Conservation (phyloP, 1,284 basidiomycete genomes). For the Lentinula novae-zelandiae region DNA sequence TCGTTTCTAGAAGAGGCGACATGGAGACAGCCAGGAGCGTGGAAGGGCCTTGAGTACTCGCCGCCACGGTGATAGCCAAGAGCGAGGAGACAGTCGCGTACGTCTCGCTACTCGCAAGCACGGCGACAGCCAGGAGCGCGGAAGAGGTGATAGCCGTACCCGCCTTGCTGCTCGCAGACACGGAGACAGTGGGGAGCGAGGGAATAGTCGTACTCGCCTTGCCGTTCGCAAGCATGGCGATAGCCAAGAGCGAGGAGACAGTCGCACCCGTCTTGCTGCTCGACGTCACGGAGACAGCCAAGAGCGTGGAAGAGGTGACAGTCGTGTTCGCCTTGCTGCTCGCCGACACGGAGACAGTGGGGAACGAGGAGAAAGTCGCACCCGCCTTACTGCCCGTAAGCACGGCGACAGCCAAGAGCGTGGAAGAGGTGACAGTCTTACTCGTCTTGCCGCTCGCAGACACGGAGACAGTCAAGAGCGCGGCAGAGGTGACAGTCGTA, state of each 20-base stretch:
- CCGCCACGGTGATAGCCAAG: slow-evolving; percentile 9
- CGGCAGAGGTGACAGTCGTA: slow-evolving; percentile 1
- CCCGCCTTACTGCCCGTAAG: neutral
- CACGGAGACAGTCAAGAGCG: neutral
- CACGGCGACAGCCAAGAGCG: neutral
- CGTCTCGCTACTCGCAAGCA: slow-evolving; percentile 21
- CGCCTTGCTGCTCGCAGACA: slow-evolving; percentile 14
- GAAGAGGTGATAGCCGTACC: neutral
- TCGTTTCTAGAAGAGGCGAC: slow-evolving; percentile 11
- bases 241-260: neutral
- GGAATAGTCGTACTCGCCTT: neutral
- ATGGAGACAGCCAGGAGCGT: slow-evolving; percentile 8
- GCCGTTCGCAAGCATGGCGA: neutral
- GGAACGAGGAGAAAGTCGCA: neutral
- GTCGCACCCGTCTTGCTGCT: neutral
- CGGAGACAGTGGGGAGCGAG: slow-evolving; percentile 7
- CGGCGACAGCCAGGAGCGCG: slow-evolving; percentile 15
- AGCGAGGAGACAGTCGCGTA: slow-evolving; percentile 6
- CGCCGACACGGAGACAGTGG: neutral
- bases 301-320: neutral
- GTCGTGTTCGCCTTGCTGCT: neutral
- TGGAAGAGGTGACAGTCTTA: neutral
- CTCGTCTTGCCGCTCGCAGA: neutral
- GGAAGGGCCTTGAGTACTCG: neutral
- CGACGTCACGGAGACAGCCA: neutral